Conservation (phyloP, 306 rosid species). For the Dalbergia cochinchinensis region DNA sequence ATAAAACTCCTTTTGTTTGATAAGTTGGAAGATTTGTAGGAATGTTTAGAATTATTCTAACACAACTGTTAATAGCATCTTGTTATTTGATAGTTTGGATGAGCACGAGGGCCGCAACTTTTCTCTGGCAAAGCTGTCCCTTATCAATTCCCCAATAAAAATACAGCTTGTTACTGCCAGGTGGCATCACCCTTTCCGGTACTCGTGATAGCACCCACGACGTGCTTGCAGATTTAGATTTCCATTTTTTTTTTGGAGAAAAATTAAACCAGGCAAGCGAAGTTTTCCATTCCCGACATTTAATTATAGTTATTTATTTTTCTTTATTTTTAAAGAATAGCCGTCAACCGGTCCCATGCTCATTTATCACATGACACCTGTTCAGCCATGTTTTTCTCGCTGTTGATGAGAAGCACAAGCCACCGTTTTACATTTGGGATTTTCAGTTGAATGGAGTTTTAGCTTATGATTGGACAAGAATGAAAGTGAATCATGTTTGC, state of each 20-base stretch:
- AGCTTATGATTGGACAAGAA: too few relatives aligned
- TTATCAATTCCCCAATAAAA: conserved; percentile 32
- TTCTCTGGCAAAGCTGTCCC: conserved; percentile 17
- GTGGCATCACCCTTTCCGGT: conserved; percentile 18
- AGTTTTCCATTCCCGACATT: conserved; percentile 21
- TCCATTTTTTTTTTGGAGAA: neutral
- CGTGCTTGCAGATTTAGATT: conserved; percentile 32
- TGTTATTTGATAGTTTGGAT: conserved; percentile 30
- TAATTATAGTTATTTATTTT: neutral
- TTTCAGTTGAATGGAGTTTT: neutral
- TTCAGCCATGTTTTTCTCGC: conserved; percentile 37
- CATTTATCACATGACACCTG: conserved; percentile 50
- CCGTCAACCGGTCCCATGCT: conserved; percentile 40
- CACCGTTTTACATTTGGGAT: conserved; percentile 41
- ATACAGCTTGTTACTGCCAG: conserved; percentile 36
- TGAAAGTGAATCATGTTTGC: too few relatives aligned
- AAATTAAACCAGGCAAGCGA: neutral
- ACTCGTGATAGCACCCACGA: conserved; percentile 28
- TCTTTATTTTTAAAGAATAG: too few relatives aligned
- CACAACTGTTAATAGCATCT: neutral
- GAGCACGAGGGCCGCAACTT: conserved; percentile 36
- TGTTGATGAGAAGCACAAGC: conserved; percentile 10
- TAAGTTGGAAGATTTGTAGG: too few relatives aligned
- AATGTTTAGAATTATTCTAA: too few relatives aligned
- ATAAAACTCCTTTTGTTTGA: too few relatives aligned